Percentiles rank a stretch among this genome's conserved stretches.
Evolutionary conservation across 805 yeast genomes (phyloP).

Genomic region (Blastobotrys terrestris): DNA sequence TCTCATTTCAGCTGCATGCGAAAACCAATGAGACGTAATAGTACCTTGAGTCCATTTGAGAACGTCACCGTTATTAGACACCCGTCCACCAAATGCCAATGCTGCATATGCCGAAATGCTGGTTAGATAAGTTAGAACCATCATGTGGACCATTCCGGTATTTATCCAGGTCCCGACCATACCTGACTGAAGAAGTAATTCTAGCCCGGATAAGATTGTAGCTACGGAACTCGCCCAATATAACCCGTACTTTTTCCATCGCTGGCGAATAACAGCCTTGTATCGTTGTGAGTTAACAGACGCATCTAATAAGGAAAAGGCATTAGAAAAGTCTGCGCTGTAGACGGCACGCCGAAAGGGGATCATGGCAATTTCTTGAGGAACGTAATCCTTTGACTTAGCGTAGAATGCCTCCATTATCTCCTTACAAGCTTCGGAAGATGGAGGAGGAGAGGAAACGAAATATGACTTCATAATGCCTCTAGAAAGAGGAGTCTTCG

Average conservation of each 20-base stretch:
- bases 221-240: slow-evolving; percentile 28
- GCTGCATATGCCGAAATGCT: slow-evolving; percentile 44
- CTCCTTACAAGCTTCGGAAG: slow-evolving; percentile 19
- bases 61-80: slow-evolving; percentile 47
- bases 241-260: slow-evolving; percentile 33
- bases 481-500: slow-evolving; percentile 7
- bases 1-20: slow-evolving; percentile 60
- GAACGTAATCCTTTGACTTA: slow-evolving; percentile 12
- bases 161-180: slow-evolving; percentile 34
- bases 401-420: slow-evolving; percentile 20
- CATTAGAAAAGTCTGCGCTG: slow-evolving; percentile 51
- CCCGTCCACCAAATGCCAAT: slow-evolving; percentile 43
- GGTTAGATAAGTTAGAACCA: slow-evolving; percentile 44
- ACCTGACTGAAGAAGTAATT: slow-evolving; percentile 40
- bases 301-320: slow-evolving; percentile 51
- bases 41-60: slow-evolving; percentile 63
- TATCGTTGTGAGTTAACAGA: slow-evolving; percentile 56
- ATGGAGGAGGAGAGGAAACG: slow-evolving; percentile 13
- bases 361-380: slow-evolving; percentile 41
- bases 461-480: slow-evolving; percentile 21
- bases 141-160: slow-evolving; percentile 35
- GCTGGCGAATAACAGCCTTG: slow-evolving; percentile 31
- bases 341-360: slow-evolving; percentile 57
- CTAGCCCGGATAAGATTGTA: slow-evolving; percentile 40
- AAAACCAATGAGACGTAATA: slow-evolving; percentile 55